Evolutionary conservation across 176 grass and related monocot species (phyloP).

Genomic region (Secale cereale): DNA sequence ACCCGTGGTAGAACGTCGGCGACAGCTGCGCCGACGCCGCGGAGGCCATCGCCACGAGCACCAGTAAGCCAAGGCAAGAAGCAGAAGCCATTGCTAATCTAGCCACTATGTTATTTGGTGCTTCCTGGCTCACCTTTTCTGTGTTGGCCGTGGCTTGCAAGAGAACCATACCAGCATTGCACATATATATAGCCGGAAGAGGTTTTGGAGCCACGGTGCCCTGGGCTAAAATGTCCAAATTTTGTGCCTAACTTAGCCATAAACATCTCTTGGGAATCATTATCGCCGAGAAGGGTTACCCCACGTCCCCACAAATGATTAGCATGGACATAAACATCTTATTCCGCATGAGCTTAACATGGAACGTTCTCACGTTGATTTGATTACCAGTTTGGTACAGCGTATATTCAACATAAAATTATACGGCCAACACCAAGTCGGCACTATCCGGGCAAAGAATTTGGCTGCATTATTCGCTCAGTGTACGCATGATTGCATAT

Average conservation of each 20-base stretch:
- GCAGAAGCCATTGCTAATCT: slow-evolving; percentile 15
- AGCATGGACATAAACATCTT: background rate
- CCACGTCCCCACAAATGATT: background rate
- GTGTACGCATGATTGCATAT: background rate
- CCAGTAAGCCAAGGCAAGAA: background rate
- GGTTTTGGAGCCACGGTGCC: background rate
- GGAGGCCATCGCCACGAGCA: slow-evolving; percentile 24
- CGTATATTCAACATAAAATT: background rate
- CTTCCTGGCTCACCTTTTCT: background rate
- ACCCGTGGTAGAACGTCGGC: slow-evolving; percentile 64
- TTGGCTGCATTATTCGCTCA: background rate
- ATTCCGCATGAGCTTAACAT: background rate
- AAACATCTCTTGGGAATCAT: background rate
- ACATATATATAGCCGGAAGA: background rate
- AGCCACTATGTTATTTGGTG: background rate
- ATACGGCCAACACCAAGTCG: background rate
- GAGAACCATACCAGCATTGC: background rate
- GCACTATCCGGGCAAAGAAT: background rate
- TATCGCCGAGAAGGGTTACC: background rate
- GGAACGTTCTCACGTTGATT: background rate
- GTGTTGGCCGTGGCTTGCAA: background rate
- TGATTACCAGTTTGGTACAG: background rate
- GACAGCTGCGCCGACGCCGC: slow-evolving; percentile 64
- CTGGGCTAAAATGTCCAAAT: background rate
- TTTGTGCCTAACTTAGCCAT: background rate